Base-by-base conservation (phyloP, 257 asterid genomes). In the Salvia splendens region DNA sequence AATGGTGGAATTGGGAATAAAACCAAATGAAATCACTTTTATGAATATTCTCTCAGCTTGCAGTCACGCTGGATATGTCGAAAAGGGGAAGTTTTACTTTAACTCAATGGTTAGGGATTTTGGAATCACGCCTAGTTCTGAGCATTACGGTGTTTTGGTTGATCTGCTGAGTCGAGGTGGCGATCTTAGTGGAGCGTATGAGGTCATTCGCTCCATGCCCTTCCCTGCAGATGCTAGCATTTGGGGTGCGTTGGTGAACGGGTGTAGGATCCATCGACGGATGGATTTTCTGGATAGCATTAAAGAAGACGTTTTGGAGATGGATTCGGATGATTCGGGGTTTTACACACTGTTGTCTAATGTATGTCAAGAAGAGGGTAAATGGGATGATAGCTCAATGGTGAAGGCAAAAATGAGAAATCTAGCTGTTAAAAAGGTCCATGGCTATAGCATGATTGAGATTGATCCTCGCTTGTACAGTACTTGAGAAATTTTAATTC, bases 81-180 rank as follows among this genome's bases (percentile, higher is more conserved):
- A 85, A 59, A 80, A 81, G 68, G 98, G 95, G 53, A 86, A 84
- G 77, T 52, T 46, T 61, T 88, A 82, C 80, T 93, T 93, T 51
- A 71, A 84, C 62, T 79, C 83, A 12, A 86, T 92, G 96, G 53
- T 64, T 6, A 67, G 6, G 41, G 87, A 78, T 70, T 86, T 78
- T 20, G 86, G 83, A 12, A 78, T 87, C 41, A 60, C 56, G 45
- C 97, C 98, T 0, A 84, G 78, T 58, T 64, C 77, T 0, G 97
- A 87, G 77, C 98, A 92, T 58, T 89, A 83, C 58, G 91, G 87
- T 2, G 91, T 95, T 65, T 75, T 89, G 77, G 95, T 92, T n/a
- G 98, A 92, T 80, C 75, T 92, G 75, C 70, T 87, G 53, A 92
- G 98, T 73, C 94, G 95, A 50, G 85, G 85, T 4, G 98, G 97